Evolutionary conservation across 2,329 filamentous ascomycete genomes (phyloP).

Genomic region (Tolypocladium sp.): DNA sequence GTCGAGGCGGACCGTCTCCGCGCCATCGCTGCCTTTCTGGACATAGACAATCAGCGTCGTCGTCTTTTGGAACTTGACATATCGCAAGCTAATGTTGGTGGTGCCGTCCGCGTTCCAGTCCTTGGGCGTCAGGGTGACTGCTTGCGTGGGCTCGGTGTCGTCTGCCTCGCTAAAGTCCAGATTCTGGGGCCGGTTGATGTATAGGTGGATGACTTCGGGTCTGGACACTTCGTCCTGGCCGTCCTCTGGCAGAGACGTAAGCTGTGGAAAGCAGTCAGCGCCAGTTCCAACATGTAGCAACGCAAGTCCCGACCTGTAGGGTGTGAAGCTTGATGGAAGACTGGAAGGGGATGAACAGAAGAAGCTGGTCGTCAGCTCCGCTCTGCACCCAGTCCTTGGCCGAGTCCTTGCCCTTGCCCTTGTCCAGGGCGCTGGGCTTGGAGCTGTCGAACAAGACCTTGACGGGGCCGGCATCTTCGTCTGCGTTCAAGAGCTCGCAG

Average conservation of each 20-base stretch:
- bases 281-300: not conserved
- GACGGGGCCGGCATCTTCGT: constrained; percentile 65
- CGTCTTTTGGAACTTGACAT: constrained; percentile 96
- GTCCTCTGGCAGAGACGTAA: constrained; percentile 69
- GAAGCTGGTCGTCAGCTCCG: constrained; percentile 92
- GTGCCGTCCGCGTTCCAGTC: constrained; percentile 81
- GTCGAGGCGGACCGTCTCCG: constrained; percentile 79
- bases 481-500: constrained; percentile 80
- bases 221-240: constrained; percentile 70
- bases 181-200: constrained; percentile 80
- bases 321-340: constrained; percentile 84
- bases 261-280: constrained; percentile 38
- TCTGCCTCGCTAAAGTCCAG: constrained; percentile 94
- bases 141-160: constrained; percentile 72
- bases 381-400: constrained; percentile 84
- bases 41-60: constrained; percentile 82
- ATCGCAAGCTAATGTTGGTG: constrained; percentile 64
- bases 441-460: constrained; percentile 61
- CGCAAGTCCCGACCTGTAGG: constrained; percentile 41
- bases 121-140: constrained; percentile 59
- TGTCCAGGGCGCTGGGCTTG: constrained; percentile 56
- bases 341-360: constrained; percentile 87
- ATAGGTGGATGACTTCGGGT: constrained; percentile 76
- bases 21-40: constrained; percentile 71
- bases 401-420: constrained; percentile 44